Percentiles rank a stretch among this genome's conserved stretches.
Evolutionary conservation across 495 filamentous ascomycete species (phyloP).

Genomic region (Aspergillus affinis): DNA sequence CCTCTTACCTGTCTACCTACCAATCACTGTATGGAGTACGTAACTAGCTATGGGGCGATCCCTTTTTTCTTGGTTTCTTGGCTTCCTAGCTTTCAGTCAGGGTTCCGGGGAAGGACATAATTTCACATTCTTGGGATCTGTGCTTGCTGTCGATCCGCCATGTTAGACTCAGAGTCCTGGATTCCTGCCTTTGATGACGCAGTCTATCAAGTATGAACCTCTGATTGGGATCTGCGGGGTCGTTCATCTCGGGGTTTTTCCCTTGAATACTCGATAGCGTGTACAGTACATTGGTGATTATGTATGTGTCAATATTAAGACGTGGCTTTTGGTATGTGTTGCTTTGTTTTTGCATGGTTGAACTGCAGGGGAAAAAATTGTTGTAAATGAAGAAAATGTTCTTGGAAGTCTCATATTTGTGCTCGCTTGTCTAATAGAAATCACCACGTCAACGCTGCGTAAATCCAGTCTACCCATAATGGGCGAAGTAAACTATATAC

Average conservation of each 20-base stretch:
- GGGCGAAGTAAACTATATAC: background rate
- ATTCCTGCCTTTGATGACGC: background rate
- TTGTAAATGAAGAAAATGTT: background rate
- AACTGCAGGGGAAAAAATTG: too few species aligned
- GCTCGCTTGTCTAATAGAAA: background rate
- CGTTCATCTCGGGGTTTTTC: background rate
- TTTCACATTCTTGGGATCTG: background rate
- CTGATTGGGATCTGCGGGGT: background rate
- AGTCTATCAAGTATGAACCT: background rate
- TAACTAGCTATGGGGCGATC: too few species aligned
- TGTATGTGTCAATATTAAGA: too few species aligned
- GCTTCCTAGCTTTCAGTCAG: background rate
- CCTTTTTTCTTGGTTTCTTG: background rate
- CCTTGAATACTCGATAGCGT: background rate
- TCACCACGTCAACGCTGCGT: background rate
- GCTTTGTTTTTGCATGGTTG: too few species aligned
- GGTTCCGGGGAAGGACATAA: background rate
- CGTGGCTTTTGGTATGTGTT: too few species aligned
- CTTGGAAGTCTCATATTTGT: background rate
- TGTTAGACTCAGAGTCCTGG: background rate
- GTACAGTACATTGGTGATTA: too few species aligned
- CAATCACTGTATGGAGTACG: too few species aligned
- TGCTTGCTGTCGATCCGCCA: too few species aligned
- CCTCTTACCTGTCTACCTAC: too few species aligned
- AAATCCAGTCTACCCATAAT: background rate